These are phyloP conservation scores for Cryptococcus hybrid DNA, from an alignment of 1,284 basidiomycete genomes.

Conservation along the genomic window DNA sequence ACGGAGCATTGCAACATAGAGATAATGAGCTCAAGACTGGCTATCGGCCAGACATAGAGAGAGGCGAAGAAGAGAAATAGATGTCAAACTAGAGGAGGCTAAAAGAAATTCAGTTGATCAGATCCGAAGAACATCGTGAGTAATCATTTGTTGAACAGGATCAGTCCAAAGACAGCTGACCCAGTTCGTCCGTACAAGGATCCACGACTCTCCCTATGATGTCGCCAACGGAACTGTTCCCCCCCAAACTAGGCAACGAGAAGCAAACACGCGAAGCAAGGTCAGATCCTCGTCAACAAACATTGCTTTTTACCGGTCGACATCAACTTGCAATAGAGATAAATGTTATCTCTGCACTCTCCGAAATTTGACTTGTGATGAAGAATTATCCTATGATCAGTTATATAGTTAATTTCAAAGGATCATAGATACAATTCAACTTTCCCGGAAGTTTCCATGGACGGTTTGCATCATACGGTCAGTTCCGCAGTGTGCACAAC, in stretches of 20 bases:
- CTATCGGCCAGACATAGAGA: background rate
- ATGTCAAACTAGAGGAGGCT: conserved; percentile 16
- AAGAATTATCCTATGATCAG: too few species aligned
- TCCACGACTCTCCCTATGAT: conserved; percentile 22
- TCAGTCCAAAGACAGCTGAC: background rate
- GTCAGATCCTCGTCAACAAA: too few species aligned
- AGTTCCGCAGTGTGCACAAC: too few species aligned
- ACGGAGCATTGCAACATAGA: conserved; percentile 1
- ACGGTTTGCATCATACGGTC: too few species aligned
- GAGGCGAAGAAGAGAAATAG: conserved; percentile 26
- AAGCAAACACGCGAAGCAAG: too few species aligned
- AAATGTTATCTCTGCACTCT: too few species aligned
- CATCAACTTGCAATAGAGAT: background rate
- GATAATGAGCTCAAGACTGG: conserved; percentile 15
- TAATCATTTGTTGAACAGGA: background rate
- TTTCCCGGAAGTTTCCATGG: background rate
- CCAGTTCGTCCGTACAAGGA: background rate
- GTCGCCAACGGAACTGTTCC: conserved; percentile 7
- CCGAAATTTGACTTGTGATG: too few species aligned
- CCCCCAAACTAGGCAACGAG: conserved; percentile 3
- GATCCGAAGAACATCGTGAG: conserved; percentile 31
- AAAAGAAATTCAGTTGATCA: conserved; percentile 24
- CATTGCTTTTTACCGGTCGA: too few species aligned
- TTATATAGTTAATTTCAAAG: too few species aligned
- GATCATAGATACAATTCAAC: too few species aligned